phyloP scores from a whole-genome alignment of 345 rosid genomes.

The Citrus mangshanensis region DNA sequence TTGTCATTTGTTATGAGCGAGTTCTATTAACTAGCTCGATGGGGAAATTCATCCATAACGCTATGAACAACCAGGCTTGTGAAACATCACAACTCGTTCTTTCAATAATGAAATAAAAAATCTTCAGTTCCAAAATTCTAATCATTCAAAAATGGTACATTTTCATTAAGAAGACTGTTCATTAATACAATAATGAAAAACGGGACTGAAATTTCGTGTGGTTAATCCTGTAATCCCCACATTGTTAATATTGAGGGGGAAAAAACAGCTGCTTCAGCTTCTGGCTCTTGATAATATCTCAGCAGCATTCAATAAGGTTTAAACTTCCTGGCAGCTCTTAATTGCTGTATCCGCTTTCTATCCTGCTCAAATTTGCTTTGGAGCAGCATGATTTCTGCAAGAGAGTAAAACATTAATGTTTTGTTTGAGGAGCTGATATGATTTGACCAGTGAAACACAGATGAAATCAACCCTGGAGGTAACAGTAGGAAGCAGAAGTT shows the following conservation, averaged over 20 bases:
- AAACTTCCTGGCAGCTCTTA: conserved; percentile 91
- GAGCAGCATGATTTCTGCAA: conserved; percentile 58
- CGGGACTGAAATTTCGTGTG: no score
- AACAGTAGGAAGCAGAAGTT: background rate
- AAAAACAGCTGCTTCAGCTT: background rate
- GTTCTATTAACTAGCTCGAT: background rate
- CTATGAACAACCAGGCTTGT: background rate
- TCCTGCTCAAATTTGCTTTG: conserved; percentile 45
- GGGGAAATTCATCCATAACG: background rate
- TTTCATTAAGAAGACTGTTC: background rate
- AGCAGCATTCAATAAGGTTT: conserved; percentile 55
- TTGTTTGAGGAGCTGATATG: background rate
- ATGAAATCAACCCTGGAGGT: background rate
- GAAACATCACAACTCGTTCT: background rate
- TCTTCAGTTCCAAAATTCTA: background rate
- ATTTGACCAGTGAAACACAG: background rate
- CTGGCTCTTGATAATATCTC: background rate
- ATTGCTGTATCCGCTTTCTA: conserved; percentile 77
- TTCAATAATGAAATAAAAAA: background rate
- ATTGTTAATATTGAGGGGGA: background rate
- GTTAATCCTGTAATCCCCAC: background rate
- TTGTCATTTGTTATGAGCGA: background rate
- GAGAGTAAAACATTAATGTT: background rate
- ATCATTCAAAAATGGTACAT: background rate
- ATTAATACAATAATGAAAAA: background rate